Evolutionary conservation across 2,329 filamentous ascomycete genomes (phyloP), one percentile per base, ranked within the genome.

Genomic region (Fusarium sp.): DNA sequence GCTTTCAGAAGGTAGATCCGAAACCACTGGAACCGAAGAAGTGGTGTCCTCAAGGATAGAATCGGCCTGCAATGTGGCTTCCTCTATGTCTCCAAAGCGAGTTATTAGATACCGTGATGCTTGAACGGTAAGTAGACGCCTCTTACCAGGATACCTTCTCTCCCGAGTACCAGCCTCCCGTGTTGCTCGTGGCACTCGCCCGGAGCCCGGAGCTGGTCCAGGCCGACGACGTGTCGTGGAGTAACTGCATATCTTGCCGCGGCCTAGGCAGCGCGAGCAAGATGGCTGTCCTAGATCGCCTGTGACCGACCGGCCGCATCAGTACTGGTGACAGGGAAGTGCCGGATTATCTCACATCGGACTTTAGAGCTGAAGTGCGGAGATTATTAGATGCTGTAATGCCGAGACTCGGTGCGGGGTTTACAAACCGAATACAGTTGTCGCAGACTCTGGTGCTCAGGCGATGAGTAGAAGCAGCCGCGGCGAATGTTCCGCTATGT

Each of bases 71-170:
- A 10, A 5, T 3, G 14, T 17, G 7, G 10, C 6, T 13, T 54
- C 51, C 0, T 13, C 35, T 54, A 13, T n/a, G 35, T 6, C 4
- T 1, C 1, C 6, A 8, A n/a, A 26, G 12, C 12, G 11, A 39
- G 18, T 22, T 4, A 28, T 39, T 20, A 28, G 50, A 35, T 35
- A 5, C 8, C 10, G 14, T 10, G 6, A 24, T 24, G 12, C 3
- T 26, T 17, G 2, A 22, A 9, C 5, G 7, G 4, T 22, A 3
- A 6, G 15, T 2, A 12, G 26, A 17, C 9, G 10, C 3, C 3
- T 28, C 17, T 35, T 45, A 56, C 54, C 28, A 15, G 26, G 15
- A 32, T 24, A 17, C 12, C 26, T 24, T 14, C 12, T 42, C 15
- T n/a, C 22, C 6, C 28, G 54, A 11, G 11, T 24, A 7, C 5